Evolutionary conservation across 1,139 yeast species (phyloP), one percentile per base, ranked within the genome.

Genomic region (Meyerozyma carpophila): DNA sequence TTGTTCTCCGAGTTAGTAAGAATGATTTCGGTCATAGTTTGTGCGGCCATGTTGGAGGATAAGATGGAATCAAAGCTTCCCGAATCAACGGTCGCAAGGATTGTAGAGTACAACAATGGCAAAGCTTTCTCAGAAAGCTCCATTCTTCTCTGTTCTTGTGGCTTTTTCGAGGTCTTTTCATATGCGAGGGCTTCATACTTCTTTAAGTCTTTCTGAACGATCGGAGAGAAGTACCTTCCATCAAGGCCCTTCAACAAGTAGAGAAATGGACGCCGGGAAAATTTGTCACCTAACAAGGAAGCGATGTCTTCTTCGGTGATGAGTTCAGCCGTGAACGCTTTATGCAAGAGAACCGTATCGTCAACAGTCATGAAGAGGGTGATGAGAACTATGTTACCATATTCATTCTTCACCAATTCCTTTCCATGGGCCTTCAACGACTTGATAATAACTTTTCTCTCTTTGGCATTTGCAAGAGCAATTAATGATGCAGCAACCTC

Each of bases 381-480:
- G 52, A 82, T 85, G 50, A 91, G 75, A 8, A 90, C 97, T 44
- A 77, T 58, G 63, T 88, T 85, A 58, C 98, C 98, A 59, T 79
- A 77, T 63, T 91, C 97, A 60, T 93, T 93, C 50, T 80, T 78
- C 47, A 89, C 82, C 61, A 91, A 74, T 50, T 84, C 84, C 42
- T 75, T 73, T 18, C 81, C 84, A 63, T 89, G 96, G 34, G 77
- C 77, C 58, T 83, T 87, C 62, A 93, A 75, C 16, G 84, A 63
- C 64, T 79, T 85, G 50, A 91, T 73, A 44, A 93, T 77, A 40
- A 63, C 64, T 66, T 91, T 93, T 73, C 97, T 84, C 69, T 93
- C 97, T 68, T 93, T 93, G 16, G 98, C 97, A 51, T 77, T 85
- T 31, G 97, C 94, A 49, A 79, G 73, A 1, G 96, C 89, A 47